These are phyloP conservation scores for Diaporthe helianthi DNA, from an alignment of 2,329 filamentous ascomycete species.

Conservation along the genomic window DNA sequence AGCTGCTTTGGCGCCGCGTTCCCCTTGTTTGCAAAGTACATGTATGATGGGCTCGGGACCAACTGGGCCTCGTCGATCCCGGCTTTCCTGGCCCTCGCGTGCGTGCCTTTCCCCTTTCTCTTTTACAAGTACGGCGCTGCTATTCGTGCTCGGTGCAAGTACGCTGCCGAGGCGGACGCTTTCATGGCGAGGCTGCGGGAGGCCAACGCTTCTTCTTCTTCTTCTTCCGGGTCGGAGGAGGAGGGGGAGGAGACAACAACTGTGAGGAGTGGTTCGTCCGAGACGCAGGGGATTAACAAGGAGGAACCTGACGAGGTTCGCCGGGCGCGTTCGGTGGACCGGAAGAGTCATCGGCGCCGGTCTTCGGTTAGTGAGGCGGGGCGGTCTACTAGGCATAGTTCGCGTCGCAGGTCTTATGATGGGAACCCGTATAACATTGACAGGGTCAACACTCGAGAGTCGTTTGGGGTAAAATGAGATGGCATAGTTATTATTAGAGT, in stretches of 20 bases:
- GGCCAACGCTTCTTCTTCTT: too few species aligned
- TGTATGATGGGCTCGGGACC: constrained; percentile 68
- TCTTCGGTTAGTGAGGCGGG: background rate
- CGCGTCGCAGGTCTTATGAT: constrained; percentile 15
- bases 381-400: too few species aligned
- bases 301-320: background rate
- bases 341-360: background rate
- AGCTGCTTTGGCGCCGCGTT: constrained; percentile 76
- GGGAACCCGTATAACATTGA: constrained; percentile 30
- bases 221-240: background rate
- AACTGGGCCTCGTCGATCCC: constrained; percentile 80
- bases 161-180: constrained; percentile 50
- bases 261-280: too few species aligned
- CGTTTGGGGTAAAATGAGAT: constrained; percentile 5
- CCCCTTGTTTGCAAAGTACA: constrained; percentile 72
- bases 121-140: constrained; percentile 64
- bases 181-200: constrained; percentile 6
- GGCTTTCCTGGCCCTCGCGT: constrained; percentile 70
- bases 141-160: constrained; percentile 62
- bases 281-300: too few species aligned
- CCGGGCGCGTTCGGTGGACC: background rate
- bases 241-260: too few species aligned
- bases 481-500: too few species aligned
- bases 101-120: constrained; percentile 64
- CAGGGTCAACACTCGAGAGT: constrained; percentile 29